These are phyloP conservation scores for Cotoneaster glaucophyllus DNA, from an alignment of 306 rosid species.

Conservation along the genomic window DNA sequence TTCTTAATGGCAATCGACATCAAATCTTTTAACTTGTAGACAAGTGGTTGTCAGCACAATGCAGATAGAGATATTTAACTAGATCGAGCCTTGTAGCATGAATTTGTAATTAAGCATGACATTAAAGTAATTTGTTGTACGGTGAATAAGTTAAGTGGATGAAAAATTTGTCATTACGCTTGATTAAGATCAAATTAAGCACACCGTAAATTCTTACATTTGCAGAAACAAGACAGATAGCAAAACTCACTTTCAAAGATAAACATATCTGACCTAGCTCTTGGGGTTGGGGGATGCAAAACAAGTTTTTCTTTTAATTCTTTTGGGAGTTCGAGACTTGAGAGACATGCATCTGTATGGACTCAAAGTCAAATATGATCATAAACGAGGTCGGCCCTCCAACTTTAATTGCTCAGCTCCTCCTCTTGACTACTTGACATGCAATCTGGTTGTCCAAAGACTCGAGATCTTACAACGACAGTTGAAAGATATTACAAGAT, in stretches of 20 bases:
- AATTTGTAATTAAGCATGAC: too few species aligned
- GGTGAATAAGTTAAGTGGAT: too few species aligned
- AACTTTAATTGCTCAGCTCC: background rate
- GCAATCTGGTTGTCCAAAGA: background rate
- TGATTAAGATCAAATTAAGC: background rate
- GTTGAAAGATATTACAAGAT: too few species aligned
- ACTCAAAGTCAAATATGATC: conserved; percentile 2
- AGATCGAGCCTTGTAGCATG: too few species aligned
- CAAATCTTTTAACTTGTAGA: background rate
- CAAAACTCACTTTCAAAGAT: background rate
- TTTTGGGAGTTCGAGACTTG: background rate
- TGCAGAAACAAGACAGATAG: background rate
- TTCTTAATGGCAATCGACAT: background rate
- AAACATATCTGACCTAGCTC: background rate
- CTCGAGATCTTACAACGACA: background rate
- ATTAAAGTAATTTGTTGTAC: too few species aligned
- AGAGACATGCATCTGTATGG: background rate
- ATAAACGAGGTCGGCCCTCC: conserved; percentile 7
- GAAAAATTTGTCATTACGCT: too few species aligned
- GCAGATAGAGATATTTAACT: too few species aligned
- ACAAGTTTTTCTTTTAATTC: background rate
- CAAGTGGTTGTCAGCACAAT: background rate
- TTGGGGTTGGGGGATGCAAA: background rate
- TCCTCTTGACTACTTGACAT: background rate
- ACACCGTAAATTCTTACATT: background rate